Evolutionary conservation across 257 asterid species (phyloP), one percentile per base, ranked within the genome.

Genomic region (Rhazya stricta): DNA sequence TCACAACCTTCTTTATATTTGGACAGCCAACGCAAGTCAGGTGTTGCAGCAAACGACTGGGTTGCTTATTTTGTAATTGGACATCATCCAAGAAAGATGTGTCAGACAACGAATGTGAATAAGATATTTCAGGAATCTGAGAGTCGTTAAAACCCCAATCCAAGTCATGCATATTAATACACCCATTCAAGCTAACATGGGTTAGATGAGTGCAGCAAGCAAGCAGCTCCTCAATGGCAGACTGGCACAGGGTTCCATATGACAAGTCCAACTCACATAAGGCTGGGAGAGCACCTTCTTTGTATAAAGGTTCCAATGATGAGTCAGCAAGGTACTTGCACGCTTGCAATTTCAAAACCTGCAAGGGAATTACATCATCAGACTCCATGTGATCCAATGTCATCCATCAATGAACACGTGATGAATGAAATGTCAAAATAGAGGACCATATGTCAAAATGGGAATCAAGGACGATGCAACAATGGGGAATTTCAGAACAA

Each of bases 301-400:
- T 91, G 85, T 95, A 92, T 42, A 95, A 91, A 74, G 99, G 96
- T 85, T 91, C 97, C 85, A 95, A 78, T 2, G 99, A 91, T 19
- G 91, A 74, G 84, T 89, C 91, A 43, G 86, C 74, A 9, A 95
- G 96, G 82, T 95, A 92, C 87, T 95, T 95, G 96, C 99, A 95
- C n/a, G 99, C 99, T 91, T 94, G 99, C 93, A 94, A 79, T 85
- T 94, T 94, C 71, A 94, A 81, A 82, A 94, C 98, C 99, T 94
- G 78, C 9, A 66, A 56, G 13, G 18, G 25, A 50, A 16, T 6
- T 5, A 43, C 73, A 45, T 42, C 71, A 66, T 37, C 50, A 21
- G 71, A 21, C 25, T 63, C 43, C 12, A 4, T 16, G 39, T 27
- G 18, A 63, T 63, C 41, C 36, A 18, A 62, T 62, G 32, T 32